Percentiles rank a stretch among this genome's conserved stretches.
Evolutionary conservation across 73 alveolate genomes (phyloP).

Genomic region (Paraurostyla sp.): DNA sequence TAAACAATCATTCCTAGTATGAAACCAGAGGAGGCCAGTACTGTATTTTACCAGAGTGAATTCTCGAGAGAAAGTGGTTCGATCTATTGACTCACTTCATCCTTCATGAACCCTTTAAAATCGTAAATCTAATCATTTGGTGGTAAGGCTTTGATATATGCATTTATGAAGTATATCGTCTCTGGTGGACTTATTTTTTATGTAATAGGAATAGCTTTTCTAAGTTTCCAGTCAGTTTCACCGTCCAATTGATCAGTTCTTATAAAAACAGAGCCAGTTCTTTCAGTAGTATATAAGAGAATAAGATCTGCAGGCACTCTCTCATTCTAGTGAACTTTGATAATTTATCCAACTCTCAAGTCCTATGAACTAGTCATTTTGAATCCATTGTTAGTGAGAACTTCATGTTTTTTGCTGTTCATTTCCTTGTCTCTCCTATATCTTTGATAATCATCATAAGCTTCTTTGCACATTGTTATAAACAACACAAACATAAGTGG

Average conservation of each 20-base stretch:
- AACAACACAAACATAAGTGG: slow-evolving; percentile 90
- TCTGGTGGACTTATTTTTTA: slow-evolving; percentile 46
- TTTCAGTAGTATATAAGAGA: slow-evolving; percentile 71
- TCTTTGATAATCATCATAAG: slow-evolving; percentile 92
- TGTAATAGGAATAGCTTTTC: slow-evolving; percentile 51
- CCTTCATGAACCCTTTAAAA: slow-evolving; percentile 71
- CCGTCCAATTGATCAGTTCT: slow-evolving; percentile 90
- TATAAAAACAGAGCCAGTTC: slow-evolving; percentile 77
- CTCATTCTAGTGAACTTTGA: slow-evolving; percentile 75
- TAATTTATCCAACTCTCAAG: slow-evolving; percentile 75
- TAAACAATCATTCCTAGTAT: slow-evolving; percentile 89
- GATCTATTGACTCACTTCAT: slow-evolving; percentile 35
- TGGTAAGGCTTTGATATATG: slow-evolving; percentile 71
- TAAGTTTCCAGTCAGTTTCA: slow-evolving; percentile 87
- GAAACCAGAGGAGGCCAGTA: slow-evolving; percentile 88
- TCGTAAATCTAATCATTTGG: slow-evolving; percentile 75
- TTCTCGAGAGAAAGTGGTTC: slow-evolving; percentile 75
- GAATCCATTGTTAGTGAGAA: slow-evolving; percentile 55
- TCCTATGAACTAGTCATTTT: slow-evolving; percentile 42
- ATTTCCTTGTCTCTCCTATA: slow-evolving; percentile 90
- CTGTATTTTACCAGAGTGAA: slow-evolving; percentile 93
- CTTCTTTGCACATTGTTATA: slow-evolving; percentile 87
- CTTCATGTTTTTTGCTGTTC: slow-evolving; percentile 84
- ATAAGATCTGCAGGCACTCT: slow-evolving; percentile 87
- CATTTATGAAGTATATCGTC: background rate